A percentile compares a stretch with the other conserved stretches of the same genome.
phyloP scores from a whole-genome alignment of 2,329 filamentous ascomycete species.

The Coleophoma eucalyptorum region DNA sequence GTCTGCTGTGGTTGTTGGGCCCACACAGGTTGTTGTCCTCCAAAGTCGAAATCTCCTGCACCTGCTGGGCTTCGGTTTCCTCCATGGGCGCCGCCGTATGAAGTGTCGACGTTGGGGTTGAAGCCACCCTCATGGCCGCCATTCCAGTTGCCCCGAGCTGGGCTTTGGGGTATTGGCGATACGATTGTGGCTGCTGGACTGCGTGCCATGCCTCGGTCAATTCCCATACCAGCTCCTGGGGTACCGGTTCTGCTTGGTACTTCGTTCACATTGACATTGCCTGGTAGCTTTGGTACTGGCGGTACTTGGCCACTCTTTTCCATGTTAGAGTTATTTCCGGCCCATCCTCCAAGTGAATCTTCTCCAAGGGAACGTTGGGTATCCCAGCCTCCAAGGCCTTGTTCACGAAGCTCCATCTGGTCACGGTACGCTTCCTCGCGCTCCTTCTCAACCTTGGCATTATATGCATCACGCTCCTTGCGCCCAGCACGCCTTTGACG shows the following conservation, averaged over 20 bases:
- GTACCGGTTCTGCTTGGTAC: constrained; percentile 5
- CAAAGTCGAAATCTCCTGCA: neutral
- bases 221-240: constrained; percentile 1
- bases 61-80: neutral
- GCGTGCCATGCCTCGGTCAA: constrained; percentile 1
- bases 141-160: constrained; percentile 9
- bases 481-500: constrained; percentile 49
- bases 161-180: constrained; percentile 8
- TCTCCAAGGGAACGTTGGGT: constrained; percentile 16
- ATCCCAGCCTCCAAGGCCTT: constrained; percentile 23
- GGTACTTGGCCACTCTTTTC: constrained; percentile 2
- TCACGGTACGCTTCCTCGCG: constrained; percentile 21
- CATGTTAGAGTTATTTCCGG: constrained; percentile 5
- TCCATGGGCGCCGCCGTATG: constrained; percentile 12
- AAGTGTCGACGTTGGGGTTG: constrained; percentile 11
- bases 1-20: neutral
- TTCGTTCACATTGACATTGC: constrained; percentile 6
- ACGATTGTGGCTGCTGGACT: constrained; percentile 6
- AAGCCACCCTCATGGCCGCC: constrained; percentile 14
- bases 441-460: constrained; percentile 23
- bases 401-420: constrained; percentile 24
- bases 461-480: constrained; percentile 40
- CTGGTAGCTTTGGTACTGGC: constrained; percentile 5
- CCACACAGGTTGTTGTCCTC: neutral
- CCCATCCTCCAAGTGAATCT: constrained; percentile 24